Percentiles rank a stretch among this genome's conserved stretches.
phyloP scores from a whole-genome alignment of 345 rosid genomes.

The Streptanthus diversifolius region DNA sequence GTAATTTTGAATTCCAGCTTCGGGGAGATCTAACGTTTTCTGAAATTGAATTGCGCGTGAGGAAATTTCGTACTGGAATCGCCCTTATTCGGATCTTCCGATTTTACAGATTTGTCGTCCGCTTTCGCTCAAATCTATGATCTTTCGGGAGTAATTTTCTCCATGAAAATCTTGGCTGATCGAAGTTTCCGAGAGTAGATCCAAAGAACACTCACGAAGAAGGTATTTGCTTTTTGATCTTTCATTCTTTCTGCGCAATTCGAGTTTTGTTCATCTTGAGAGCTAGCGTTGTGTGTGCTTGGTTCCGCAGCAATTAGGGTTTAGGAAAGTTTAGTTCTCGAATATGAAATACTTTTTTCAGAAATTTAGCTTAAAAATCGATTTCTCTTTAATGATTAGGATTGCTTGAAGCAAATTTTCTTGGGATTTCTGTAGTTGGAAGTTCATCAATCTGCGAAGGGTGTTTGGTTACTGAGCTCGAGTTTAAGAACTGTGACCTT shows the following conservation, averaged over 20 bases:
- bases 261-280: conserved; percentile 25
- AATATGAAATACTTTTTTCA: neutral
- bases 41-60: neutral
- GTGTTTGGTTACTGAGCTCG: neutral
- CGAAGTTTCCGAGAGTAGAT: neutral
- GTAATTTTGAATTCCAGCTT: conserved; percentile 18
- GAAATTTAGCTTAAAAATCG: neutral
- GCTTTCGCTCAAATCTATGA: conserved; percentile 24
- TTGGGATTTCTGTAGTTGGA: neutral
- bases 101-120: neutral
- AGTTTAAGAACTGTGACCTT: conserved; percentile 5
- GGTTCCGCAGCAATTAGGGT: conserved; percentile 23
- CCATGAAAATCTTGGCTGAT: conserved; percentile 5
- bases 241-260: neutral
- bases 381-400: neutral
- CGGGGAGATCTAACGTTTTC: conserved; percentile 10
- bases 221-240: conserved; percentile 15
- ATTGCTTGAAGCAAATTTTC: neutral
- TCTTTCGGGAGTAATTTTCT: conserved; percentile 14
- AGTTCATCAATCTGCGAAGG: neutral
- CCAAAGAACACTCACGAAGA: neutral
- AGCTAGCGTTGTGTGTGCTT: conserved; percentile 1
- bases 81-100: neutral
- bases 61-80: neutral
- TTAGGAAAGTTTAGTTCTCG: neutral